Evolutionary conservation across 2,329 filamentous ascomycete genomes (phyloP).

Genomic region (Pyrenochaeta sp.): DNA sequence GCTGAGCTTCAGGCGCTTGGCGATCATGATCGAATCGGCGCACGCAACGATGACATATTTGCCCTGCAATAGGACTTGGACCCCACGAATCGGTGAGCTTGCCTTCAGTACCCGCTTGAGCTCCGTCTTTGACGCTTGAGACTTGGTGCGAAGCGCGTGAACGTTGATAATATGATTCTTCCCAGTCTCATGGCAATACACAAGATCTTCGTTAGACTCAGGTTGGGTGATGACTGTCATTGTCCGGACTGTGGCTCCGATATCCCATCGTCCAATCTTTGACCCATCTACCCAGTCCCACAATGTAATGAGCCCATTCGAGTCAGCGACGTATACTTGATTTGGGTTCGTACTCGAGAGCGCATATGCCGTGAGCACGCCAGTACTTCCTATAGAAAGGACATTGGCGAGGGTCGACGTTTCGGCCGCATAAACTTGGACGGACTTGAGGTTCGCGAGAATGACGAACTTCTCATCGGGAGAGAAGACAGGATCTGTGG

Average conservation of each 20-base stretch:
- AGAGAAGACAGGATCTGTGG: constrained; percentile 66
- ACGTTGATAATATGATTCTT: constrained; percentile 51
- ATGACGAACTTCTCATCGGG: constrained; percentile 71
- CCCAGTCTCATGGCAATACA: constrained; percentile 52
- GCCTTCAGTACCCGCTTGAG: constrained; percentile 51
- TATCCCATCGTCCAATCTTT: constrained; percentile 55
- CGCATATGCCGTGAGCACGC: constrained; percentile 59
- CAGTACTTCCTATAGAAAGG: constrained; percentile 61
- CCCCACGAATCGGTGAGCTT: constrained; percentile 45
- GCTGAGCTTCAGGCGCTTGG: constrained; percentile 54
- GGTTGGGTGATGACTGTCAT: constrained; percentile 43
- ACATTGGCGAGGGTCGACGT: constrained; percentile 83
- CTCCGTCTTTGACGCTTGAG: constrained; percentile 39
- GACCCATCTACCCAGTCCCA: constrained; percentile 66
- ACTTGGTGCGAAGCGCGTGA: constrained; percentile 42
- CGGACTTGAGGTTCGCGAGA: constrained; percentile 74
- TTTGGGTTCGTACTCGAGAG: constrained; percentile 61
- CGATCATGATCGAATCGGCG: constrained; percentile 67
- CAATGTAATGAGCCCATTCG: constrained; percentile 59
- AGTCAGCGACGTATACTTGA: constrained; percentile 63
- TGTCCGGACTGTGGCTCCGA: constrained; percentile 46
- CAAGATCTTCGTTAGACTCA: constrained; percentile 39
- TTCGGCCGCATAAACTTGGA: constrained; percentile 81
- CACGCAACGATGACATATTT: constrained; percentile 66
- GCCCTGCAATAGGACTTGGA: constrained; percentile 62